Conservation (phyloP, 805 yeast genomes). For the Saturnispora sanitii region DNA sequence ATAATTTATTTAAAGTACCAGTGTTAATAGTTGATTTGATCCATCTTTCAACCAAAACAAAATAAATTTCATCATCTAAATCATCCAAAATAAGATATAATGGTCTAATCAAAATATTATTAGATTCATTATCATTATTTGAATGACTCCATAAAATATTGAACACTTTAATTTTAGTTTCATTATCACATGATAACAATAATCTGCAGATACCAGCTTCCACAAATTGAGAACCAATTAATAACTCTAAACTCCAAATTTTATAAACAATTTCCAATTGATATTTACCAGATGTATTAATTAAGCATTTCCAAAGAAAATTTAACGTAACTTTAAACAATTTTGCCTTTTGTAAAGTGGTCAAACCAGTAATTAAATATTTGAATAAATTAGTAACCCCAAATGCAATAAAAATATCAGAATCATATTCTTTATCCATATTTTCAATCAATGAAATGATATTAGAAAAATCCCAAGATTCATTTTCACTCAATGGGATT, state of each 20-base stretch:
- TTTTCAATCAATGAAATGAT: slow-evolving; percentile 24
- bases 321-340: slow-evolving; percentile 34
- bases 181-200: slow-evolving; percentile 33
- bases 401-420: slow-evolving; percentile 29
- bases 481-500: slow-evolving; percentile 32
- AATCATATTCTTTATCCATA: slow-evolving; percentile 7
- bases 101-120: slow-evolving; percentile 48
- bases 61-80: slow-evolving; percentile 35
- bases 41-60: slow-evolving; percentile 40
- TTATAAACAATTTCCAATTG: slow-evolving; percentile 66
- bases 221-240: slow-evolving; percentile 42
- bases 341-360: slow-evolving; percentile 27
- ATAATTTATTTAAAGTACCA: slow-evolving; percentile 52
- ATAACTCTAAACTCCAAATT: slow-evolving; percentile 51
- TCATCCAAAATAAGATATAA: slow-evolving; percentile 61
- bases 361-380: slow-evolving; percentile 25
- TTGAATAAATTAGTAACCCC: slow-evolving; percentile 34
- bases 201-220: slow-evolving; percentile 65
- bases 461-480: slow-evolving; percentile 24
- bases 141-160: slow-evolving; percentile 70
- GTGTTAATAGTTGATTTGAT: slow-evolving; percentile 32
- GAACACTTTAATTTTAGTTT: slow-evolving; percentile 44
- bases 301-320: slow-evolving; percentile 47
- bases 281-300: slow-evolving; percentile 38
- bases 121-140: slow-evolving; percentile 36